Evolutionary conservation across 2,329 filamentous ascomycete species (phyloP).

Genomic region (Beauveria australis): DNA sequence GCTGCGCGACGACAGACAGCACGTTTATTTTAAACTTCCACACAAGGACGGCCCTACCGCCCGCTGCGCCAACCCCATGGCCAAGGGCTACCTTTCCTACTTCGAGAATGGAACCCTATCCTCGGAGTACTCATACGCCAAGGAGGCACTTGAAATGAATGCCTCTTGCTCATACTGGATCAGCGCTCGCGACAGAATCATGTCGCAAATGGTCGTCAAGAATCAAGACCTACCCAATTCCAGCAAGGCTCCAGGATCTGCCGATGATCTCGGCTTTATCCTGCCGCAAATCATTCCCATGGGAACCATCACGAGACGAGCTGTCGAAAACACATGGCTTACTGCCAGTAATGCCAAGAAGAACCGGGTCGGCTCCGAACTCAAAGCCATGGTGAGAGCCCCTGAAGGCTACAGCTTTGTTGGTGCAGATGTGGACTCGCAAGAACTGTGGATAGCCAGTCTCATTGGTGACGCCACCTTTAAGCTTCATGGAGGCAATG

Average conservation of each 20-base stretch:
- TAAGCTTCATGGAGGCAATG: constrained; percentile 89
- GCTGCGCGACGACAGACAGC: constrained; percentile 57
- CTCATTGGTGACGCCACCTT: constrained; percentile 92
- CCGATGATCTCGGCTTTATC: constrained; percentile 59
- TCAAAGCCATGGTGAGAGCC: constrained; percentile 94
- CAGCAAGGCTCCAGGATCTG: constrained; percentile 16
- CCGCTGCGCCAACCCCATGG: constrained; percentile 77
- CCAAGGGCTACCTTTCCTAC: constrained; percentile 82
- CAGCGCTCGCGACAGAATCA: constrained; percentile 86
- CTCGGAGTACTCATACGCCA: constrained; percentile 83
- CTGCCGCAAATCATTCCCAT: constrained; percentile 94
- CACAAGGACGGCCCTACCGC: constrained; percentile 89
- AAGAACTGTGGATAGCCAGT: constrained; percentile 97
- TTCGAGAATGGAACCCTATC: constrained; percentile 85
- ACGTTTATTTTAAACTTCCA: constrained; percentile 83
- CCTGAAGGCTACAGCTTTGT: constrained; percentile 89
- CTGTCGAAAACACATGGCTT: constrained; percentile 97
- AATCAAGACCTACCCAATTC: constrained; percentile 47
- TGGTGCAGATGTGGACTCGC: constrained; percentile 92
- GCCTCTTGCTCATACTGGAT: constrained; percentile 99
- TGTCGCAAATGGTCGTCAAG: constrained; percentile 91
- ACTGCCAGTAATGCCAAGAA: constrained; percentile 95
- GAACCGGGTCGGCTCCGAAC: constrained; percentile 90
- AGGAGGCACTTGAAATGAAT: constrained; percentile 96
- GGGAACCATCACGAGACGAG: constrained; percentile 90